Evolutionary conservation across 352 stramenopile genomes (phyloP).

Genomic region (Pythium rhizo-oryzae): DNA sequence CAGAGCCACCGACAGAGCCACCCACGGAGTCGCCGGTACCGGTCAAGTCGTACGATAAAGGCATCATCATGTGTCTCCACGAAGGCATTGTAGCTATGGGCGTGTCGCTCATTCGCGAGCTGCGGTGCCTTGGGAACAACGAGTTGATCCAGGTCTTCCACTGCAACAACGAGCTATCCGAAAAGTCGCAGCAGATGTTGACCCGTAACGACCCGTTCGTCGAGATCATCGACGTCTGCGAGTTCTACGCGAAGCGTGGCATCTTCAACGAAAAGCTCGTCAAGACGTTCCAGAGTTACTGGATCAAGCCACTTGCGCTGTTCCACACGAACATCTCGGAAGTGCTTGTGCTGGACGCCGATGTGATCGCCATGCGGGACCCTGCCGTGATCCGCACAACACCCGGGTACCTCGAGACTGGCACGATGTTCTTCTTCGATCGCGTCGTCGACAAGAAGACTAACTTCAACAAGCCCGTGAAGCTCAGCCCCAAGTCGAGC

Average conservation of each 20-base stretch:
- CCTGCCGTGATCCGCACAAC: slow-evolving; percentile 44
- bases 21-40: slow-evolving; percentile 9
- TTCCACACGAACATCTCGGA: slow-evolving; percentile 53
- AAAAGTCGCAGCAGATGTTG: slow-evolving; percentile 19
- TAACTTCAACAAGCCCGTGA: slow-evolving; percentile 55
- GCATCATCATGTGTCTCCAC: slow-evolving; percentile 40
- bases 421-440: slow-evolving; percentile 73
- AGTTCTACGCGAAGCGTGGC: slow-evolving; percentile 31
- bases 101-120: slow-evolving; percentile 38
- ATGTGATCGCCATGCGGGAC: slow-evolving; percentile 53
- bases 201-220: slow-evolving; percentile 29
- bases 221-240: slow-evolving; percentile 57
- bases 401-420: slow-evolving; percentile 42
- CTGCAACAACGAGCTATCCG: slow-evolving; percentile 26
- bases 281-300: slow-evolving; percentile 56
- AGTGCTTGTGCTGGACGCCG: slow-evolving; percentile 52
- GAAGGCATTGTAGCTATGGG: slow-evolving; percentile 34
- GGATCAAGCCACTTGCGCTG: slow-evolving; percentile 64
- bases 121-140: slow-evolving; percentile 32
- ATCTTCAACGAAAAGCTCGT: slow-evolving; percentile 36
- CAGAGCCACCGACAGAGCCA: slow-evolving; percentile 1
- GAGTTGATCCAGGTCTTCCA: slow-evolving; percentile 35
- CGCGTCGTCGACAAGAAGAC: slow-evolving; percentile 52
- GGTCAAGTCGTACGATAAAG: slow-evolving; percentile 31
- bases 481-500: slow-evolving; percentile 25